Conservation (phyloP, 78 protist species). For the Anaeramoeba flamelloides region DNA sequence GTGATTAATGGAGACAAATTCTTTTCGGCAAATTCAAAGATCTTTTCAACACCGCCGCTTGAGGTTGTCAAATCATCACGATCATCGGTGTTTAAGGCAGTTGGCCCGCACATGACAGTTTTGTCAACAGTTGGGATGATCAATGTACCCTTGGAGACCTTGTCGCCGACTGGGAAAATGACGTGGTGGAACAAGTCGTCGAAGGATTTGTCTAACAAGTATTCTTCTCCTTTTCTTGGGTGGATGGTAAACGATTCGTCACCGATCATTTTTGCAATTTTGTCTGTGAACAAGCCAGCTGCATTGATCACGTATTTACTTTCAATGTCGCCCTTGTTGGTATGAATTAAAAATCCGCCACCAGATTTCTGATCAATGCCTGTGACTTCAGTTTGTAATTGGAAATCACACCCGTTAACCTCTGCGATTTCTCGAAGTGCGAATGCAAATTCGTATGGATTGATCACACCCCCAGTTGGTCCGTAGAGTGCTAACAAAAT, state of each 20-base stretch:
- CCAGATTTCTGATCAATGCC: not conserved
- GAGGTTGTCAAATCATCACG: not conserved
- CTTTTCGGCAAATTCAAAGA: not conserved
- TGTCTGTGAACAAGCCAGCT: not conserved
- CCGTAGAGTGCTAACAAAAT: not conserved
- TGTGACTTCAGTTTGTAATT: not conserved
- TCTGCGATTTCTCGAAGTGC: not conserved
- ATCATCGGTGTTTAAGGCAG: not conserved
- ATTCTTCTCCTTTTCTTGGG: not conserved
- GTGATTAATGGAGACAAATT: not conserved
- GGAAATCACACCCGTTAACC: not conserved
- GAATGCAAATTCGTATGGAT: not conserved
- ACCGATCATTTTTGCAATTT: not conserved
- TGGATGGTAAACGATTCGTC: not conserved
- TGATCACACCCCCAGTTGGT: constrained; percentile 3
- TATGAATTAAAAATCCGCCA: not conserved
- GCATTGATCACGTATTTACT: not conserved
- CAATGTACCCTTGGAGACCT: not conserved
- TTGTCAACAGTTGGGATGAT: not conserved
- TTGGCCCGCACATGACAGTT: not conserved
- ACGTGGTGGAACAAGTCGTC: not conserved
- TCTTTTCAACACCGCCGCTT: not conserved
- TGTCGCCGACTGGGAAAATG: not conserved
- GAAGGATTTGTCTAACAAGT: not conserved
- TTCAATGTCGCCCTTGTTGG: not conserved